Base-by-base conservation (phyloP, 305 asterid genomes). In the Rubia balearica region DNA sequence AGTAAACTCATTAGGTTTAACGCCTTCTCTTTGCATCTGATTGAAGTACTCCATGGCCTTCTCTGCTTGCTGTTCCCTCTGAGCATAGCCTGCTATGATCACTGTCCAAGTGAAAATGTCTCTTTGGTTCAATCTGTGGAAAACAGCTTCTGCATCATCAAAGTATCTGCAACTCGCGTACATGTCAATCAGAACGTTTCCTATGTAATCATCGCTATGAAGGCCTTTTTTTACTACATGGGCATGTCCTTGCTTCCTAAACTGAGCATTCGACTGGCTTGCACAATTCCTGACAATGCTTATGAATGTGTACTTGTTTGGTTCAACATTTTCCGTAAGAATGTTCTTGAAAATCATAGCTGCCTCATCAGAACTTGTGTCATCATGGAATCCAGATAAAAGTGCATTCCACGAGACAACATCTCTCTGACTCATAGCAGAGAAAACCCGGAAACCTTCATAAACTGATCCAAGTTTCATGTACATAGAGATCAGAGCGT, bases 401-500 rank as follows among this genome's bases (percentile, higher is more conserved):
- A 88, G 86, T 71, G 82, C 81, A 82, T 92, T 92, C 96, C 98
- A 92, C 13, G 98, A 82, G 78, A 92, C 78, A 30, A 85, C 80
- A 81, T 90, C 92, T 74, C 65, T 64, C 56, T 79, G 73, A 45
- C 71, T 76, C 96, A 88, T 87, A 70, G 76, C 76, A 71, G 71
- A 65, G 55, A 90, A 92, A 74, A 90, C 78, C 68, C 33, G 75
- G 74, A 43, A 67, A 69, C 96, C 96, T 68, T 88, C 89, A 75
- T 77, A 56, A 77, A 70, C 74, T 45, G 79, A 85, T 73, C 82
- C 82, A 77, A 87, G 78, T 71, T 86, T 87, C 95, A 81, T 86
- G 83, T 92, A 92, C 98, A 92, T 88, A 71, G 89, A 79, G 77
- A 90, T 82, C 73, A 92, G 81, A 73, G 96, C 90, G 83, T 90